Base-by-base conservation (phyloP, 305 asterid genomes). In the Fraxinus latifolia region DNA sequence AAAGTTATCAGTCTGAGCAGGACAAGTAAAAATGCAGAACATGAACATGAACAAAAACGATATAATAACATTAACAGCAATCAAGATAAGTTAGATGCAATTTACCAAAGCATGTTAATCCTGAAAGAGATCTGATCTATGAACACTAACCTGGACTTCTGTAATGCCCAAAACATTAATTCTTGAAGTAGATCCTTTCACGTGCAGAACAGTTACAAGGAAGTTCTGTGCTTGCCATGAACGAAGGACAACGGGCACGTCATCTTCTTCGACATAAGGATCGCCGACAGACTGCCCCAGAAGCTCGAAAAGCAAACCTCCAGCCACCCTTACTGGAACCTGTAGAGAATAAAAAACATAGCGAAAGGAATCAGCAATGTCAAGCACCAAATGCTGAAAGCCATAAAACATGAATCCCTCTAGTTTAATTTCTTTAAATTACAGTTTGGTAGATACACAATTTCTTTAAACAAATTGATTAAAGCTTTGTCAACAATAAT, bases 281-380 rank as follows among this genome's bases (percentile, higher is more conserved):
- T 94, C 98, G 4, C 98, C 98, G 73, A 86, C 97, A 79, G 98
- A 93, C 86, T 92, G 97, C 71, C 98, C 98, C 90, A 94, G 84
- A 81, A 94, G 95, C 93, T 93, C 98, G 87, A 94, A 94, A 82
- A 94, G 84, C 53, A 94, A 85, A 82, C 98, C 98, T 82, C 97
- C 97, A 77, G 97, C 97, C 84, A 91, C 98, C 86, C 97, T 91
- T 65, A 95, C 97, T 27, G 97, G 97, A 73, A 95, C 99, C 97
- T 93, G 89, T 32, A 81, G 74, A 73, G 81, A 80, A 82, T 78
- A 62, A 21, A 31, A 75, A 79, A 25, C 53, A 77, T 21, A 79
- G 81, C 27, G 62, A 32, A 80, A 27, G 79, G 67, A 44, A 62
- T 67, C 62, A 29, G 47, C 58, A 72, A 78, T 11, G 47, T 60